Conservation (phyloP, 2,329 filamentous ascomycete genomes). For the Neonectria magnoliae region DNA sequence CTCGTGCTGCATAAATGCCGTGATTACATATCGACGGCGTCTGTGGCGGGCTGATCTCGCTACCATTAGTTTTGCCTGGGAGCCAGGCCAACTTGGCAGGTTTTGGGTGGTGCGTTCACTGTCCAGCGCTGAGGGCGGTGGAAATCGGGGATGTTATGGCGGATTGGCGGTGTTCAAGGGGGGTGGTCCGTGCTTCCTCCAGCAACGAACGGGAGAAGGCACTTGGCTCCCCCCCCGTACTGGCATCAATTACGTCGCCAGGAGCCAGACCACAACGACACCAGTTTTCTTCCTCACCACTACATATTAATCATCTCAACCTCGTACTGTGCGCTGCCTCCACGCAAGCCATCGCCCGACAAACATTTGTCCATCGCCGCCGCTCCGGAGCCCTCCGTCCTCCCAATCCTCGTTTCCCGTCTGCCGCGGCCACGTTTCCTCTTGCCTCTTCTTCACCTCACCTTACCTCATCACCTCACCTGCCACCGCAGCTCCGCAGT, state of each 20-base stretch:
- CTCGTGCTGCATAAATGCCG: constrained; percentile 1
- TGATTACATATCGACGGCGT: not conserved
- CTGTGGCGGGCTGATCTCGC: not conserved
- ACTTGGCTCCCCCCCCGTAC: constrained; percentile 27
- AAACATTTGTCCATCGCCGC: not conserved
- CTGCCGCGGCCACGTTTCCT: constrained; percentile 12
- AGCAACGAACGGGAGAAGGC: constrained; percentile 27
- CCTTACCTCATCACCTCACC: constrained; percentile 28
- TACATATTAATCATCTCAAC: constrained; percentile 15
- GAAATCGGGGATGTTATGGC: not conserved
- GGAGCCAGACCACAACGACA: constrained; percentile 11
- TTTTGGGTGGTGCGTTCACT: not conserved
- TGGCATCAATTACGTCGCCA: constrained; percentile 34
- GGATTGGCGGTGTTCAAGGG: constrained; percentile 1
- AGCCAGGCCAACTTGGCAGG: not conserved
- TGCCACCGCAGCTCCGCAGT: constrained; percentile 12
- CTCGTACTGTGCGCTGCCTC: not conserved
- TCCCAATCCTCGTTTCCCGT: constrained; percentile 2
- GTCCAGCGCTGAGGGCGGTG: not conserved
- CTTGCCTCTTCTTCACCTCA: constrained; percentile 40
- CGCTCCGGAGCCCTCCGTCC: not conserved
- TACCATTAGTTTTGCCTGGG: not conserved
- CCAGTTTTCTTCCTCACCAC: constrained; percentile 19
- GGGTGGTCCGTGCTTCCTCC: constrained; percentile 26
- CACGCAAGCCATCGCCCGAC: constrained; percentile 2